These are phyloP conservation scores for Turnera subulata DNA, from an alignment of 345 rosid species.

Conservation along the genomic window DNA sequence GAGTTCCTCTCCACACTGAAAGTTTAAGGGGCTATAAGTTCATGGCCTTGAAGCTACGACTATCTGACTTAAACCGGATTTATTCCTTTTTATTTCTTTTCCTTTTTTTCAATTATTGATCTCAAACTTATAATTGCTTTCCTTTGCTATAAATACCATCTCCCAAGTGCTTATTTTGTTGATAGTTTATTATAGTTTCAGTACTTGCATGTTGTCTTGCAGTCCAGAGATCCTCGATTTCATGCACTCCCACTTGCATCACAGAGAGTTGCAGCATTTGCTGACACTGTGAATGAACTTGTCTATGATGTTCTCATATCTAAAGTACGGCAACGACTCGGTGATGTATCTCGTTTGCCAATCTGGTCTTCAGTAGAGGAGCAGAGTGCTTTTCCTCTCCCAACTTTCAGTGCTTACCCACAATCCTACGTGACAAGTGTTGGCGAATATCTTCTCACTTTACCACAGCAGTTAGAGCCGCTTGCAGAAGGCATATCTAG, in stretches of 20 bases:
- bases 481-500: conserved; percentile 91
- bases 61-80: not conserved
- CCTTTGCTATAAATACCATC: not conserved
- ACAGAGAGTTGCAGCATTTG: conserved; percentile 80
- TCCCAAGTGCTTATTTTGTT: not conserved
- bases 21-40: not conserved
- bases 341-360: conserved; percentile 73
- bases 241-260: conserved; percentile 92
- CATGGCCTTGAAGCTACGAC: no score
- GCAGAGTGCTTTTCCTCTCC: conserved; percentile 72
- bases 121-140: not conserved
- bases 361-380: conserved; percentile 92
- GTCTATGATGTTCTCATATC: conserved; percentile 93
- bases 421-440: conserved; percentile 84
- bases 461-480: conserved; percentile 97
- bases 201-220: conserved; percentile 23
- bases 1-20: not conserved
- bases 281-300: conserved; percentile 83
- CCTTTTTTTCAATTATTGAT: not conserved
- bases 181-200: not conserved
- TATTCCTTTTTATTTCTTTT: not conserved
- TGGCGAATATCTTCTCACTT: conserved; percentile 95
- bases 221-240: conserved; percentile 98
- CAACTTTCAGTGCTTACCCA: conserved; percentile 93
- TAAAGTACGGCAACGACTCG: conserved; percentile 86